Evolutionary conservation across 176 grass and related monocot species (phyloP).

Genomic region (Hyparrhenia diplandra): DNA sequence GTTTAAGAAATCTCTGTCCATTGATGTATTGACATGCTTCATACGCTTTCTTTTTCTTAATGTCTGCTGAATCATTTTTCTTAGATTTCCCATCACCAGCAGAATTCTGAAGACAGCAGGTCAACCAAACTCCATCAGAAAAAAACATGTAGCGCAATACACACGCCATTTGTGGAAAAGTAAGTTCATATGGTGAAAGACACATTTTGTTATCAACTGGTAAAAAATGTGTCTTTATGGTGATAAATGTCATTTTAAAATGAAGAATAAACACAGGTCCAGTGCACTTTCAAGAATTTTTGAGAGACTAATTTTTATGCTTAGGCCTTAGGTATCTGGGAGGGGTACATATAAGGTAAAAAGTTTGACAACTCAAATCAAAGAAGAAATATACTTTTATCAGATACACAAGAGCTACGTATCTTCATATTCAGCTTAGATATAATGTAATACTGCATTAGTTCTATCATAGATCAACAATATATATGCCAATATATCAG

Average conservation of each 20-base stretch:
- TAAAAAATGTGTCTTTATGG: neutral
- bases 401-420: neutral
- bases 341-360: neutral
- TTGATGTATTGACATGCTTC: slow-evolving; percentile 28
- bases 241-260: neutral
- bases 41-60: slow-evolving; percentile 46
- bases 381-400: neutral
- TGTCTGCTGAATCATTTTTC: slow-evolving; percentile 28
- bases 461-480: neutral
- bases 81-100: slow-evolving; percentile 15
- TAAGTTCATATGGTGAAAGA: neutral
- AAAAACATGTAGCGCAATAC: slow-evolving; percentile 15
- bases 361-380: neutral
- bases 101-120: slow-evolving; percentile 29
- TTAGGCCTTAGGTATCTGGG: neutral
- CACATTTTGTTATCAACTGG: neutral
- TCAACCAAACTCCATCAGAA: slow-evolving; percentile 23
- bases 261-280: neutral
- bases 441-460: neutral
- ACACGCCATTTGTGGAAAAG: neutral
- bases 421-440: slow-evolving; percentile 1
- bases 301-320: neutral
- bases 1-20: slow-evolving; percentile 24
- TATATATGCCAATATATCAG: neutral
- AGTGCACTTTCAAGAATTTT: neutral